Evolutionary conservation across 768 basidiomycete genomes (phyloP), one percentile per base, ranked within the genome.

Genomic region (Coprinellus micaceus): DNA sequence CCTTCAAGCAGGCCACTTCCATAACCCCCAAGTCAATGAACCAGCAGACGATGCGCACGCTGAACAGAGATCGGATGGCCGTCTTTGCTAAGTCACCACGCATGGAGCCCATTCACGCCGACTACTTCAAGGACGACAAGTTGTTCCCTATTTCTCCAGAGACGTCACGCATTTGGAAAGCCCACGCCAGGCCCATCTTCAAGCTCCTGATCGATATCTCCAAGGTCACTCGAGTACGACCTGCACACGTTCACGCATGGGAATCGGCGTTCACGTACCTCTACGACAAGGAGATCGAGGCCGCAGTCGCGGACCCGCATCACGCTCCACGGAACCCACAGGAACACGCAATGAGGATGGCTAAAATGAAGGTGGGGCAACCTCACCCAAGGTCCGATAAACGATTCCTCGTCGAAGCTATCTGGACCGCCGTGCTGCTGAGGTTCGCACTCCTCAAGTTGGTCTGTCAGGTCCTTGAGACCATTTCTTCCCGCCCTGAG

Each of bases 381-480:
- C 74, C 79, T 0, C 77, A 75, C 43, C 86, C 84, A 6, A 76
- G 75, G 6, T 84, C 83, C 0, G 85, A 87, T 65, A 74, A 74
- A 41, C 75, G 83, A 36, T 85, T 82, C 68, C 60, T 77, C 12
- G 81, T 86, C 7, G 86, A 88, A 63, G 84, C 84, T 0, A 74
- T 84, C 52, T 82, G 80, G 77, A 60, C 69, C 11, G 79, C 80
- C 5, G 64, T 89, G 37, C 68, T 81, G 25, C 69, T 85, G 25
- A 80, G 86, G 2, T 73, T 85, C 56, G 63, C 69, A 9, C 66
- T 89, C 25, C 74, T 67, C n/a, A 67, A 78, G 37, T 60, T 86
- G 55, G 77, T 75, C 2, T 64, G 56, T 24, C 52, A 62, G 0
- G 80, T 80, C 74, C 63, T 82, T 30, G 69, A 76, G 0, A 4